These are phyloP conservation scores for Penicillium aurantiogriseum DNA, from an alignment of 2,329 filamentous ascomycete species.

Conservation along the genomic window DNA sequence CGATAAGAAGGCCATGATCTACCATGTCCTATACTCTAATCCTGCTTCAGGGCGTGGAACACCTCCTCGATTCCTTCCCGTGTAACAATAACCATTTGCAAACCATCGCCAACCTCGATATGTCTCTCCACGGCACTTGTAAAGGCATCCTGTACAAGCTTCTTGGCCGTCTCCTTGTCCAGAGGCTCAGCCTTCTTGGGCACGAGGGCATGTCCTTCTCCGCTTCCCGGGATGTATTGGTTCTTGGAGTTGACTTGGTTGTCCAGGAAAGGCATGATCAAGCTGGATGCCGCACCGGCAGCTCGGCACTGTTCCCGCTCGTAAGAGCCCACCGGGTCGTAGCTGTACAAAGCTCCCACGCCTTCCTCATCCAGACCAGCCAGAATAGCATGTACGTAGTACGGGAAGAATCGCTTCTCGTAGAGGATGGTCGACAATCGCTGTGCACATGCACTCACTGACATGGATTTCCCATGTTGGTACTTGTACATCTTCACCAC, in stretches of 20 bases:
- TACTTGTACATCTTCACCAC: constrained; percentile 99
- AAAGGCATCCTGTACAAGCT: constrained; percentile 93
- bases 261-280: constrained; percentile 99
- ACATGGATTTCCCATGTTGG: constrained; percentile 96
- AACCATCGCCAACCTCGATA: constrained; percentile 94
- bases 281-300: constrained; percentile 82
- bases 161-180: constrained; percentile 71
- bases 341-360: constrained; percentile 90
- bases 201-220: constrained; percentile 75
- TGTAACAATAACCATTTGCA: constrained; percentile 95
- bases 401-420: constrained; percentile 97
- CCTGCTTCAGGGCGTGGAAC: constrained; percentile 81
- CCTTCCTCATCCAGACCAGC: constrained; percentile 93
- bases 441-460: constrained; percentile 89
- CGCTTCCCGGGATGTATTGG: constrained; percentile 86
- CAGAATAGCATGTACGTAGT: constrained; percentile 94
- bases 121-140: constrained; percentile 97
- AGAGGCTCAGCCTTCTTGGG: constrained; percentile 62
- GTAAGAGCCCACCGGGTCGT: constrained; percentile 96
- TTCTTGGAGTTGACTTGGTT: constrained; percentile 99
- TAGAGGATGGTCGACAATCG: constrained; percentile 94
- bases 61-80: constrained; percentile 84
- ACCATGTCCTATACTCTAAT: constrained; percentile 54
- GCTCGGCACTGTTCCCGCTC: constrained; percentile 95
- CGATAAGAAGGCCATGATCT: constrained; percentile 13